phyloP scores from a whole-genome alignment of 345 rosid genomes.

The Cardamine resedifolia region DNA sequence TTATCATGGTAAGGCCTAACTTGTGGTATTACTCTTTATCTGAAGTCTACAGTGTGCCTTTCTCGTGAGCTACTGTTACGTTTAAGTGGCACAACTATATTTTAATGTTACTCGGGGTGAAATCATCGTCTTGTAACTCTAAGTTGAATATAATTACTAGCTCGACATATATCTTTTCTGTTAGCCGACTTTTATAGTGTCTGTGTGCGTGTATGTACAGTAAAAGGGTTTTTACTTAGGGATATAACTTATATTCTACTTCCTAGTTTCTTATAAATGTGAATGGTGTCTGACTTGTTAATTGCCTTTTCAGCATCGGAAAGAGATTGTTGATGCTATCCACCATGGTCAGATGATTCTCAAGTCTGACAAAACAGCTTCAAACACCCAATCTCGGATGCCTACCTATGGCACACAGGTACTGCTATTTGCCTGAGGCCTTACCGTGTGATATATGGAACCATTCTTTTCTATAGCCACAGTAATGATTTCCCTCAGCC shows the following conservation, averaged over 20 bases:
- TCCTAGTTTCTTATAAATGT: slow-evolving; percentile 11
- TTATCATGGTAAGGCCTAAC: slow-evolving; percentile 55
- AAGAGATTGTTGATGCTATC: slow-evolving; percentile 86
- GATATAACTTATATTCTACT: slow-evolving; percentile 9
- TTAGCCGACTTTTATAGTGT: not conserved
- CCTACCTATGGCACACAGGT: slow-evolving; percentile 99
- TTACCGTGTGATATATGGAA: slow-evolving; percentile 10
- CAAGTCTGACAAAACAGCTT: slow-evolving; percentile 68
- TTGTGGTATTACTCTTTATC: slow-evolving; percentile 12
- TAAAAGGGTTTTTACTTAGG: slow-evolving; percentile 2
- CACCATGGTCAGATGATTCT: slow-evolving; percentile 67
- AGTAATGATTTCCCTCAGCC: slow-evolving; percentile 19
- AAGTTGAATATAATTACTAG: not conserved
- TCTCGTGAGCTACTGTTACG: not conserved
- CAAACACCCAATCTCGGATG: slow-evolving; percentile 72
- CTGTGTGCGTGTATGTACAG: slow-evolving; percentile 3
- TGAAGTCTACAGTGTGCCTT: not conserved
- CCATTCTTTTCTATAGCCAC: slow-evolving; percentile 5
- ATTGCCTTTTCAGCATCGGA: slow-evolving; percentile 69
- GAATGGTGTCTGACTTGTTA: slow-evolving; percentile 20
- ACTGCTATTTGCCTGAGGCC: slow-evolving; percentile 19
- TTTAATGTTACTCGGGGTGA: not conserved
- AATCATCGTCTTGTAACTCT: not conserved
- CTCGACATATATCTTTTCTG: not conserved
- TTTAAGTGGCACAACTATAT: slow-evolving; percentile 14